phyloP scores from a whole-genome alignment of 2,329 filamentous ascomycete genomes.

The Myrmaecium sp. region DNA sequence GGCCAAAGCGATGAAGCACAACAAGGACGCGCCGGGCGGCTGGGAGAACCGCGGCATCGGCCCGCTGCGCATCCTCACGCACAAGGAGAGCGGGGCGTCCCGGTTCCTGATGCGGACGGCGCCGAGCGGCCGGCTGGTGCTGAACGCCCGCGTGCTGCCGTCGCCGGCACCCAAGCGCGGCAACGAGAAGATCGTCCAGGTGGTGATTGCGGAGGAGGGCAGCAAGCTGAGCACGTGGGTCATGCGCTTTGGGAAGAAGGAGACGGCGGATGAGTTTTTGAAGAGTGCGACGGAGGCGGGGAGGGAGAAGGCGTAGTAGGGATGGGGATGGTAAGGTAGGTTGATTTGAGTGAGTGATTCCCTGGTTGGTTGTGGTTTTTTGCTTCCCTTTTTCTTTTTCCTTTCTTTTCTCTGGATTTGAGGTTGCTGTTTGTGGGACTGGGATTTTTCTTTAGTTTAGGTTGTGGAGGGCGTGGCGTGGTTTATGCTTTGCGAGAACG shows the following conservation, averaged over 20 bases:
- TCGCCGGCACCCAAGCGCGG: constrained; percentile 8
- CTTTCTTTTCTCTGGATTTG: too few relatives aligned
- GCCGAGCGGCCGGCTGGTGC: constrained; percentile 12
- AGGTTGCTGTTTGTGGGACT: too few relatives aligned
- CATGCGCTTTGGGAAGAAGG: constrained; percentile 13
- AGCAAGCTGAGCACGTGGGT: constrained; percentile 10
- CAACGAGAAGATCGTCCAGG: constrained; percentile 14
- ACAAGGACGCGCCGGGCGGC: constrained; percentile 6
- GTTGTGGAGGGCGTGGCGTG: too few relatives aligned
- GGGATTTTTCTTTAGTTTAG: too few relatives aligned
- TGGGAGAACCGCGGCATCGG: constrained; percentile 18
- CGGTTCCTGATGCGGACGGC: constrained; percentile 16
- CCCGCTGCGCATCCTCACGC: constrained; percentile 19
- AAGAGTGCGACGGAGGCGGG: too few relatives aligned
- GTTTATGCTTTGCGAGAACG: too few relatives aligned
- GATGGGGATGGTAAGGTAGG: too few relatives aligned
- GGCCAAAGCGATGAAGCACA: constrained; percentile 8
- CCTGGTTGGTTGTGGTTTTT: too few relatives aligned
- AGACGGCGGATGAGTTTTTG: constrained; percentile 15
- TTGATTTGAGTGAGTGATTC: too few relatives aligned
- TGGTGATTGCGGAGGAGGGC: constrained; percentile 10
- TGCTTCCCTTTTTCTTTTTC: too few relatives aligned
- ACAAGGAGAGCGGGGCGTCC: constrained; percentile 16
- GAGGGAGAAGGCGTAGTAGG: too few relatives aligned
- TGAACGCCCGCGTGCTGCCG: constrained; percentile 17